Base-by-base conservation (phyloP, 495 filamentous ascomycete genomes). In the Neurospora discreta region DNA sequence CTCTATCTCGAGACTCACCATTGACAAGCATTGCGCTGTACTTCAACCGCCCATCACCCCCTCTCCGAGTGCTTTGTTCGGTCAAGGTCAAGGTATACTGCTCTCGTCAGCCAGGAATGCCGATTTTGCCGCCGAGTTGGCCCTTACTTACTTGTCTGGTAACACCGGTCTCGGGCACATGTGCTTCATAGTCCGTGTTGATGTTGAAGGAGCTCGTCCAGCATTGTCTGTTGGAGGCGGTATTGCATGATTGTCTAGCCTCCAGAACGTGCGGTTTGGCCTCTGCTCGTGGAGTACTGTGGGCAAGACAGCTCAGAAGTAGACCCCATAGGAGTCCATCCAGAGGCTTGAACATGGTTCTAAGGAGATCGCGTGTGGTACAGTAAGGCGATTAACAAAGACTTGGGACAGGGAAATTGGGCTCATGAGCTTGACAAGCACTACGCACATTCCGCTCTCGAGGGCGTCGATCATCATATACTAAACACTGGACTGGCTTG, bases 31-130 rank as follows among this genome's bases (percentile, higher is more conserved):
- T 84, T 11, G 81, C 81, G 41, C 81, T 78, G 40, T 69, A 69
- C 68, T 80, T 82, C 3, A 76, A 75, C 3, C 82, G 75, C 18
- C 83, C 82, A 74, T 88, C 86, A 1, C 87, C 85, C 0, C 80
- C 81, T 30, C 78, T 41, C 68, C 74, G 80, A 77, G 80, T 75
- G 71, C 80, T 74, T 70, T 75, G 33, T 70, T 79, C 78, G 1
- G 77, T 79, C 69, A 85, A 68, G 8, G 75, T 80, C 69, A 82
- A 79, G 60, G 75, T 81, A 72, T 83, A 85, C 80, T 84, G 7
- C 7, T 38, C 16, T 26, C 13, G 26, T 71, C 15, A 52, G 46
- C 3, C 42, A 5, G n/a, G n/a, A n/a, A n/a, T 39, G n/a, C n/a
- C 2, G 20, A 41, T 2, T 5, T 60, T 73, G 52, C 11, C 4